Conservation (phyloP, 2,329 filamentous ascomycete species). For the Plenodomus biglobosus region DNA sequence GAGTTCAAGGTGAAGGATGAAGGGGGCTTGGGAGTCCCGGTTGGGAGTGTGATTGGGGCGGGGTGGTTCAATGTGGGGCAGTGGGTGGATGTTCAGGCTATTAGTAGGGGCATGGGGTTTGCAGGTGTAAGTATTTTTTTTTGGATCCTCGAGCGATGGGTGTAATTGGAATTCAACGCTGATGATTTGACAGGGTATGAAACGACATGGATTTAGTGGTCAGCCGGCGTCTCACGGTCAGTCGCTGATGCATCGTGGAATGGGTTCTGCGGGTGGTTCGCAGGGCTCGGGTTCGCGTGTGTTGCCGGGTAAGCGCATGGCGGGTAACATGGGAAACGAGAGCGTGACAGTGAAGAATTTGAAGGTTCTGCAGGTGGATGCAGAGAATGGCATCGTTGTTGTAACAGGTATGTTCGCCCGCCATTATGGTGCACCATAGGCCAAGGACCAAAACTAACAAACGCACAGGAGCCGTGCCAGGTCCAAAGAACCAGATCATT, state of each 20-base stretch:
- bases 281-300: constrained; percentile 93
- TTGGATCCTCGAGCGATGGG: too few relatives aligned
- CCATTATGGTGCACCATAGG: too few relatives aligned
- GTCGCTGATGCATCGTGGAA: constrained; percentile 87
- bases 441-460: neutral
- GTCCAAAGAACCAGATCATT: constrained; percentile 83
- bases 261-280: constrained; percentile 85
- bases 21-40: constrained; percentile 68
- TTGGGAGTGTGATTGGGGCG: constrained; percentile 77
- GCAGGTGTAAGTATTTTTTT: constrained; percentile 62
- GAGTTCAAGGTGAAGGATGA: constrained; percentile 84
- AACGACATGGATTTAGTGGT: constrained; percentile 85
- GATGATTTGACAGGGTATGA: constrained; percentile 68
- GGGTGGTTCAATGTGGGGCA: constrained; percentile 91
- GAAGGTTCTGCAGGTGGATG: constrained; percentile 83
- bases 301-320: constrained; percentile 95
- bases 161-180: constrained; percentile 1
- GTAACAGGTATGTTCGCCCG: constrained; percentile 75
- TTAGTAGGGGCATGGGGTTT: constrained; percentile 87
- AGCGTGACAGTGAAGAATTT: constrained; percentile 89
- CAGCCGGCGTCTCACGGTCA: constrained; percentile 94
- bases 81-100: constrained; percentile 80
- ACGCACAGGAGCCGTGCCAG: constrained; percentile 68
- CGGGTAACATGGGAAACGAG: constrained; percentile 90
- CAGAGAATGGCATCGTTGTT: constrained; percentile 82